Conservation (phyloP, 176 grass and related monocot genomes). For the Lolium multiflorum region DNA sequence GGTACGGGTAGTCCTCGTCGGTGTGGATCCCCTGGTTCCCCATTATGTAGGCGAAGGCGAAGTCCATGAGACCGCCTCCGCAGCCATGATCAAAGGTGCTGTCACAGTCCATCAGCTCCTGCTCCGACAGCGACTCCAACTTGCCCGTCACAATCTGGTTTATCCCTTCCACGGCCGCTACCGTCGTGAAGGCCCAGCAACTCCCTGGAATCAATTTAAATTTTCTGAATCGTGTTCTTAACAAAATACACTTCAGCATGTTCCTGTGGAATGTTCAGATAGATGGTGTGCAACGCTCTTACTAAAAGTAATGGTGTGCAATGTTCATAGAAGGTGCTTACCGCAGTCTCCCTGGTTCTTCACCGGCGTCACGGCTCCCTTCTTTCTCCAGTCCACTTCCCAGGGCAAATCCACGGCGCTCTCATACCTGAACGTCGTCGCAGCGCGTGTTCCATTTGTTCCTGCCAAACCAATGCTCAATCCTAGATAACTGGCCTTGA, state of each 20-base stretch:
- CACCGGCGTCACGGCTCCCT: constrained; percentile 74
- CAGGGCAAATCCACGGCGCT: constrained; percentile 49
- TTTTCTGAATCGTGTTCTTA: too few species aligned
- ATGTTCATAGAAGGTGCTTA: constrained; percentile 38
- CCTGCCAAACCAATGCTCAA: constrained; percentile 34
- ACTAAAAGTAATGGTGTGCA: background rate
- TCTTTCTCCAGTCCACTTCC: constrained; percentile 83
- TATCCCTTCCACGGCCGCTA: constrained; percentile 83
- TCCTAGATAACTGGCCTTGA: constrained; percentile 65
- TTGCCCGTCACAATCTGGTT: constrained; percentile 82
- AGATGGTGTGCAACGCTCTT: background rate
- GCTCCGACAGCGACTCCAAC: constrained; percentile 76
- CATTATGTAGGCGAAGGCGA: constrained; percentile 74
- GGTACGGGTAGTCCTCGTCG: constrained; percentile 80
- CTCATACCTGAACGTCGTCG: constrained; percentile 50
- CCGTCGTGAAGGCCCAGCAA: constrained; percentile 92
- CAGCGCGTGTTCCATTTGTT: background rate
- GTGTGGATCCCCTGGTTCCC: constrained; percentile 62
- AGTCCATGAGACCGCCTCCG: constrained; percentile 80
- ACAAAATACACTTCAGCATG: background rate
- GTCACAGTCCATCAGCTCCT: constrained; percentile 91
- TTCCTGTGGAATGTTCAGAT: background rate
- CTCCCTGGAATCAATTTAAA: constrained; percentile 53
- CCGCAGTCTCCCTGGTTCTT: constrained; percentile 90
- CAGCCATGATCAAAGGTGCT: constrained; percentile 63